Percentiles rank a stretch among this genome's conserved stretches.
Evolutionary conservation across 1,284 basidiomycete genomes (phyloP).

Genomic region (Leccinum ambiguum): DNA sequence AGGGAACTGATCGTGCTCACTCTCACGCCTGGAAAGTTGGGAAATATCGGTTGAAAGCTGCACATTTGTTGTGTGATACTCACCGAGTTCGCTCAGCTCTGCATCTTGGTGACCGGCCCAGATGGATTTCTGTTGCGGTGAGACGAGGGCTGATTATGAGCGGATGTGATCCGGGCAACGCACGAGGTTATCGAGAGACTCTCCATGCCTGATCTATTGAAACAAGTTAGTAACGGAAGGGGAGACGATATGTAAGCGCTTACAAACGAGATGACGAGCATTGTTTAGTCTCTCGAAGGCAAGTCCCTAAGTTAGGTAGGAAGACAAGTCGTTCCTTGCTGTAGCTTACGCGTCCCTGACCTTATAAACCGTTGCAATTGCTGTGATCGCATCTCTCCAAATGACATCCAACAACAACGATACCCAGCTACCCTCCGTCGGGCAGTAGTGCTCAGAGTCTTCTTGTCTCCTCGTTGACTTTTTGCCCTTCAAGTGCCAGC

Average conservation of each 20-base stretch:
- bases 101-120: constrained; percentile 91
- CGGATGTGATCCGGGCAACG: background rate
- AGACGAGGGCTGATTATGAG: background rate
- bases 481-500: constrained; percentile 79
- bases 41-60: constrained; percentile 8
- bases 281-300: constrained; percentile 1
- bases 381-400: constrained; percentile 3
- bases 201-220: constrained; percentile 71
- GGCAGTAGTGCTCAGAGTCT: constrained; percentile 66
- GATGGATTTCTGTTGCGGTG: constrained; percentile 40
- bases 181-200: constrained; percentile 72
- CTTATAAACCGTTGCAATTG: constrained; percentile 22
- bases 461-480: constrained; percentile 74
- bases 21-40: constrained; percentile 55
- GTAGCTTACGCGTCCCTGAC: constrained; percentile 25
- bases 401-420: constrained; percentile 33
- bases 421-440: constrained; percentile 58
- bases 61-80: constrained; percentile 23
- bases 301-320: too few species aligned
- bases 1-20: constrained; percentile 37
- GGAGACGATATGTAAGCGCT: constrained; percentile 12
- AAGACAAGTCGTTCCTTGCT: background rate
- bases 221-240: constrained; percentile 19
- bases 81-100: constrained; percentile 81
- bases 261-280: constrained; percentile 29